Base-by-base conservation (phyloP, 1,284 basidiomycete species). In the Trichosporon faecale region DNA sequence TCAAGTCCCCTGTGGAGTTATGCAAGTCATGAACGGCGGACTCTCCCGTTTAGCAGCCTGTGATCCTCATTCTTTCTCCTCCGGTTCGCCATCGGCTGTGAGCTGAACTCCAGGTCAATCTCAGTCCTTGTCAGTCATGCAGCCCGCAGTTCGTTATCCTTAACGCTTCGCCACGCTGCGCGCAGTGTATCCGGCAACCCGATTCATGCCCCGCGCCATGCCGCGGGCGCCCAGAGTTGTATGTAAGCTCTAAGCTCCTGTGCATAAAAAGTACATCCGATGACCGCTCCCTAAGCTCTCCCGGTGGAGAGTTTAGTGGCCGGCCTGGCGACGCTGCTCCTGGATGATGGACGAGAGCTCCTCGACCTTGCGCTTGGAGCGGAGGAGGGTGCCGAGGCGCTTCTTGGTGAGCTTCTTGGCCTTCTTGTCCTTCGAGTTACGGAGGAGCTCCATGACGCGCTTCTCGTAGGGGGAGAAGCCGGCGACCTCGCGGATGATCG, bases 401-500 rank as follows among this genome's bases (percentile, higher is more conserved):
- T 95, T 96, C 90, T 98, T 98, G 78, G 94, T 95, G 87, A 97
- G 87, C 87, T 97, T 98, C 85, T 93, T 89, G 73, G 95, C 95
- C 87, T 95, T 96, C 90, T 98, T 98, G 85, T 98, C 95, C 93
- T 98, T 98, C 76, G 94, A 97, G 91, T 98, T 99, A 85, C 96
- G 91, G 87, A 99, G 87, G 88, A 99, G 85, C 87, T 99, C 97
- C 93, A 99, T 91, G 71, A 99, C 95, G 77, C 97, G 91, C 83
- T 95, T 89, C 89, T 99, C 97, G 85, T 99, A 99, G 64, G 97
- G 93, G 64, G 95, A 94, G 87, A 98, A 99, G 74, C 97, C 97
- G 82, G 91, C 94, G 82, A 97, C 94, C 88, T 98, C 95, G 78
- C 95, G 90, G 80, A 98, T 88, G 74, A 98, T 88, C 75, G 90